Evolutionary conservation across 2,329 filamentous ascomycete genomes (phyloP).

Genomic region (Trichophyton rubrum): DNA sequence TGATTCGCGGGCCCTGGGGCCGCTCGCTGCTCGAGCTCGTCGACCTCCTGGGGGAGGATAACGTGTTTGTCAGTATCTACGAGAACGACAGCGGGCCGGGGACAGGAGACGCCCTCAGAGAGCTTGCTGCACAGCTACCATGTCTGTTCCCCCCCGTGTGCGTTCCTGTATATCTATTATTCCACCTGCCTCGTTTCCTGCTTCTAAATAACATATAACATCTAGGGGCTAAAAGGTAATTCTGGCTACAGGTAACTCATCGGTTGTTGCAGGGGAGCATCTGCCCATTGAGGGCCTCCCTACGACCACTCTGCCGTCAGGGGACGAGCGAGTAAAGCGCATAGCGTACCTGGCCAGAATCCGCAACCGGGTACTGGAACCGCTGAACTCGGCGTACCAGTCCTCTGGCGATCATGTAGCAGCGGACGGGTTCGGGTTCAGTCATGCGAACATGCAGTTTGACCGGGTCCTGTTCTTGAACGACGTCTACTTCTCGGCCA

Average conservation of each 20-base stretch:
- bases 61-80: constrained; percentile 13
- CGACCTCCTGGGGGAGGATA: constrained; percentile 9
- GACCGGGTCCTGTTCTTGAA: constrained; percentile 11
- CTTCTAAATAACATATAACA: too few species aligned
- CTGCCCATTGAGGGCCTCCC: constrained; percentile 4
- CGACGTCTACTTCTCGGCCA: constrained; percentile 9
- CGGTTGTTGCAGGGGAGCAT: constrained; percentile 9
- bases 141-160: constrained; percentile 1
- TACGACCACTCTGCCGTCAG: not conserved
- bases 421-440: constrained; percentile 2
- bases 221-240: not conserved
- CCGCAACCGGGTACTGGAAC: constrained; percentile 9
- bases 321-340: constrained; percentile 7
- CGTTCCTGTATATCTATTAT: not conserved
- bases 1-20: constrained; percentile 9
- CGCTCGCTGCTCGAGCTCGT: constrained; percentile 7
- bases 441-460: constrained; percentile 2
- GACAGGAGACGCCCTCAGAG: constrained; percentile 7
- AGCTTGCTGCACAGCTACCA: constrained; percentile 7
- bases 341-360: constrained; percentile 11
- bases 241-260: constrained; percentile 9
- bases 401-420: not conserved
- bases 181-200: too few species aligned
- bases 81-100: constrained; percentile 10
- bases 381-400: constrained; percentile 5